phyloP scores from a whole-genome alignment of 371 early-diverging fungal species.

The Coemansia sp. region DNA sequence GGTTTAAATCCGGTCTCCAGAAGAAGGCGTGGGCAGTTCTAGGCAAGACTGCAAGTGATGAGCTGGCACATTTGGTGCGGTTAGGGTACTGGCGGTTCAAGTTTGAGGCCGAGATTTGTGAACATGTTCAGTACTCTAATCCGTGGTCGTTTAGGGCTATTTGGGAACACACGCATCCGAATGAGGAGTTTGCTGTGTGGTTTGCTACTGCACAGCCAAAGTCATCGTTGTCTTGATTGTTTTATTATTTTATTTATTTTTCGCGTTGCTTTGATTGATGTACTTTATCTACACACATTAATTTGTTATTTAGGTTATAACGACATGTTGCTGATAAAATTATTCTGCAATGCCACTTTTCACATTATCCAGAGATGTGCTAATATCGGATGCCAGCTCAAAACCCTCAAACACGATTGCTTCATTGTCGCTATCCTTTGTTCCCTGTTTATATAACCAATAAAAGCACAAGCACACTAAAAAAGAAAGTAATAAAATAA shows the following conservation, averaged over 20 bases:
- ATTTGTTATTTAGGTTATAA: no score
- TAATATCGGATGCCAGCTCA: no score
- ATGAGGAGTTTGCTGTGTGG: conserved; percentile 38
- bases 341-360: no score
- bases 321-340: no score
- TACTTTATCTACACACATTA: not conserved
- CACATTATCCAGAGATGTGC: no score
- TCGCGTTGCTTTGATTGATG: not conserved
- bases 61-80: conserved; percentile 23
- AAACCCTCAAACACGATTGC: no score
- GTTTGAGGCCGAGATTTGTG: conserved; percentile 31
- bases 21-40: conserved; percentile 30
- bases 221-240: not conserved
- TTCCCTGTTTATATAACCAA: no score
- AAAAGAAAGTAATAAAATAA: not conserved
- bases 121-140: conserved; percentile 25
- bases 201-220: conserved; percentile 19
- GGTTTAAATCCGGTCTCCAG: conserved; percentile 29
- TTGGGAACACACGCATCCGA: conserved; percentile 27
- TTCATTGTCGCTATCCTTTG: no score
- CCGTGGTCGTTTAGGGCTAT: conserved; percentile 44
- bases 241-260: conserved; percentile 1
- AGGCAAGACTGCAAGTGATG: conserved; percentile 9
- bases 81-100: conserved; percentile 43
- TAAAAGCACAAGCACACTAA: not conserved